Evolutionary conservation across 208 protist species (phyloP).

Genomic region (Leishmania arabica): DNA sequence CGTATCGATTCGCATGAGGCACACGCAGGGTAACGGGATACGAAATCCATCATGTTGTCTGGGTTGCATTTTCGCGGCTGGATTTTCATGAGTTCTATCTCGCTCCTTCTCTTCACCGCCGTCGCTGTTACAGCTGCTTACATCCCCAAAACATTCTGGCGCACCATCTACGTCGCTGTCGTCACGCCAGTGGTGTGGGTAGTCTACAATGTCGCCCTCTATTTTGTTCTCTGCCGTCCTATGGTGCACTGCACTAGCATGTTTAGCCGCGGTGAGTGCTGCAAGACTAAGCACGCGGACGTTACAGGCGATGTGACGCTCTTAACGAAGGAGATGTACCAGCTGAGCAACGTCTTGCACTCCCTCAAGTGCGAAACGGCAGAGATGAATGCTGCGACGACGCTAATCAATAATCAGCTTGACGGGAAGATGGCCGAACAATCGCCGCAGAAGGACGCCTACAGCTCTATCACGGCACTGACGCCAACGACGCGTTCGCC

Average conservation of each 20-base stretch:
- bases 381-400: conserved; percentile 25
- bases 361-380: conserved; percentile 33
- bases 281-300: conserved; percentile 25
- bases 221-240: conserved; percentile 59
- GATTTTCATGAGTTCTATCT: conserved; percentile 57
- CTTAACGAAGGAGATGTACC: conserved; percentile 61
- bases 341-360: conserved; percentile 48
- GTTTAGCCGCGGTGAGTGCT: conserved; percentile 35
- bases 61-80: conserved; percentile 48
- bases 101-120: conserved; percentile 46
- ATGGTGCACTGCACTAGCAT: conserved; percentile 41
- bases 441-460: not conserved
- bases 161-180: conserved; percentile 59
- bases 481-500: not conserved
- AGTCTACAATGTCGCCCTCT: conserved; percentile 49
- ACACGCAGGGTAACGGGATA: not conserved
- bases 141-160: conserved; percentile 27
- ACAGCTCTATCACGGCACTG: not conserved
- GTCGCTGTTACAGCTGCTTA: conserved; percentile 58
- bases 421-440: not conserved
- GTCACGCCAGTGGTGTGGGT: conserved; percentile 50
- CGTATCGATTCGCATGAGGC: not conserved
- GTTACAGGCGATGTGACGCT: conserved; percentile 23
- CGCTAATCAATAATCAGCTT: conserved; percentile 20
- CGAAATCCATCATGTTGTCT: not conserved